Conservation (phyloP, 768 basidiomycete genomes). For the Amanita inopinata region DNA sequence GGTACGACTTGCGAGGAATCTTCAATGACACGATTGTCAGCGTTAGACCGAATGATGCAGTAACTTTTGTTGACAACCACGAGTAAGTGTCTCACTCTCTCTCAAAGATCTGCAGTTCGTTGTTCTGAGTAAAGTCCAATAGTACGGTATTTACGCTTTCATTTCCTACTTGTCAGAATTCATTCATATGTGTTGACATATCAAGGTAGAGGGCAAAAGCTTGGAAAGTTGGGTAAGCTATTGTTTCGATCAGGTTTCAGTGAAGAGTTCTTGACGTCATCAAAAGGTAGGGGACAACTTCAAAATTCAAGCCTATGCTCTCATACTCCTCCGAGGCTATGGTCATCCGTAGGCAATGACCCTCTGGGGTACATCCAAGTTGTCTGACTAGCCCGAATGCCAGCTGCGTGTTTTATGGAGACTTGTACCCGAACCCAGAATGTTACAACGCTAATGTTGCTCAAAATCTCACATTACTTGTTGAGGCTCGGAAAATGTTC, state of each 20-base stretch:
- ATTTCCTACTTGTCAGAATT: background rate
- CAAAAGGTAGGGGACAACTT: slow-evolving; percentile 56
- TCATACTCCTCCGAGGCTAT: slow-evolving; percentile 59
- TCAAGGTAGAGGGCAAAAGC: slow-evolving; percentile 53
- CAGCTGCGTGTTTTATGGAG: slow-evolving; percentile 85
- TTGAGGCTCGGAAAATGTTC: slow-evolving; percentile 51
- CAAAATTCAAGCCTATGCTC: slow-evolving; percentile 75
- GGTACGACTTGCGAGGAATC: slow-evolving; percentile 71
- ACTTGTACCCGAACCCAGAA: slow-evolving; percentile 64
- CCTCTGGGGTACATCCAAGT: too few relatives aligned
- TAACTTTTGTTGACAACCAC: slow-evolving; percentile 88
- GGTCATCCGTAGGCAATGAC: slow-evolving; percentile 53
- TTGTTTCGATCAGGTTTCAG: background rate
- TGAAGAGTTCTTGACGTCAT: background rate
- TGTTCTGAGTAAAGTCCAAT: background rate
- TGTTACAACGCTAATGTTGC: slow-evolving; percentile 49
- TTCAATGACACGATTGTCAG: slow-evolving; percentile 62
- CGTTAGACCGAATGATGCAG: slow-evolving; percentile 65
- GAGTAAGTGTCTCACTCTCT: slow-evolving; percentile 42
- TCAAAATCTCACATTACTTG: slow-evolving; percentile 40
- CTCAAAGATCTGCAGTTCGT: background rate
- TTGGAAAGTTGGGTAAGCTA: slow-evolving; percentile 73
- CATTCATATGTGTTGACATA: background rate
- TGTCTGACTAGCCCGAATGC: too few relatives aligned
- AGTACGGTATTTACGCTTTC: slow-evolving; percentile 47